A percentile compares a stretch with the other conserved stretches of the same genome.
Evolutionary conservation across 2,329 filamentous ascomycete genomes (phyloP).

Genomic region (Xylaria sp.): DNA sequence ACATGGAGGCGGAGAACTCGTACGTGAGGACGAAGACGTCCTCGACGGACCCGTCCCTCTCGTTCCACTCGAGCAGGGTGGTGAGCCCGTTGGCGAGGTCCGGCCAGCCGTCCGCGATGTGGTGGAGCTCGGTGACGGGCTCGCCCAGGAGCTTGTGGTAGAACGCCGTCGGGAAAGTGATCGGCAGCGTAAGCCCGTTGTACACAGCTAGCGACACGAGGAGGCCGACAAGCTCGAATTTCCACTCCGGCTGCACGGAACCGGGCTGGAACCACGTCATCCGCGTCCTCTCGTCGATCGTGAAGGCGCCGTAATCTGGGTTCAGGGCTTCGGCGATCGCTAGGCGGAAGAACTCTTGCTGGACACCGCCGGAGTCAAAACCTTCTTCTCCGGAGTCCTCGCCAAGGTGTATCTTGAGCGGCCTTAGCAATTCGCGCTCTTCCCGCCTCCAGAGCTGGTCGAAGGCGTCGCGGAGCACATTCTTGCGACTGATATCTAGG

Average conservation of each 20-base stretch:
- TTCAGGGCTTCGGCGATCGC: constrained; percentile 79
- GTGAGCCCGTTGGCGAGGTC: constrained; percentile 75
- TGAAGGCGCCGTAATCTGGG: constrained; percentile 79
- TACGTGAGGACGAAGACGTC: constrained; percentile 85
- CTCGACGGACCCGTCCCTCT: constrained; percentile 72
- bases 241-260: constrained; percentile 81
- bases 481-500: constrained; percentile 67
- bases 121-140: constrained; percentile 69
- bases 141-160: constrained; percentile 78
- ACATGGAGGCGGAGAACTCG: constrained; percentile 71
- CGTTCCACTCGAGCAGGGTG: constrained; percentile 74
- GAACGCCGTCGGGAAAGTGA: constrained; percentile 83
- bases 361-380: constrained; percentile 90
- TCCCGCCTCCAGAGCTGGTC: constrained; percentile 90
- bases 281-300: constrained; percentile 71
- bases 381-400: constrained; percentile 84
- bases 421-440: constrained; percentile 77
- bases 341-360: constrained; percentile 93
- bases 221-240: constrained; percentile 86
- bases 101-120: constrained; percentile 88
- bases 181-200: constrained; percentile 87
- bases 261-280: constrained; percentile 89
- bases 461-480: constrained; percentile 73
- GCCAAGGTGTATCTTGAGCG: constrained; percentile 85
- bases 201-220: constrained; percentile 89